Base-by-base conservation (phyloP, 2,329 filamentous ascomycete genomes). In the Thelonectria olida region DNA sequence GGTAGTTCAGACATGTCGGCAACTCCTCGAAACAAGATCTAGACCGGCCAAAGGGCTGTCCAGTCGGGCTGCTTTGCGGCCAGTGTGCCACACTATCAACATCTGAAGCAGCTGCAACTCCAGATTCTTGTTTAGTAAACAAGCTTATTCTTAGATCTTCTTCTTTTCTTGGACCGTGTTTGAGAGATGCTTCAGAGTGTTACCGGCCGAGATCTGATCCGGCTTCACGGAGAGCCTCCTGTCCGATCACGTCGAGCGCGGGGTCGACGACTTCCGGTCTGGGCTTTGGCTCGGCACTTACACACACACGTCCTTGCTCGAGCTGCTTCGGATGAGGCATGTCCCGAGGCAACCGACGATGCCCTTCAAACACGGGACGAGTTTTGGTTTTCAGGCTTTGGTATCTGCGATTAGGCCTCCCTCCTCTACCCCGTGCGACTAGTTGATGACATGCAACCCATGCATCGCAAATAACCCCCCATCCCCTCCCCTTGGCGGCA, bases 101-200 rank as follows among this genome's bases (percentile, higher is more conserved):
- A 25, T 45, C 52, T 47, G 62, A 65, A 56, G 53, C 66, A 20
- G 55, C 56, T 48, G 28, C 53, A 58, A 65, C 57, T 57, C 51
- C 52, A 62, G 66, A 64, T 59, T 45, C 10, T 12, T 62, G 31
- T 47, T 67, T 57, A 53, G 51, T 55, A 60, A 59, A 62, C 63
- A 58, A 52, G 38, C 59, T 41, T 61, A 69, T 67, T 57, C 63
- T 55, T 34, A 58, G 54, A 65, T 69, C 68, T 64, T 60, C 61
- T n/a, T n/a, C n/a, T 12, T 31, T 8, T 49, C 61, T 63, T 48
- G 54, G 38, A 41, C 38, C 57, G 41, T 58, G 67, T 70, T 70
- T 70, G 67, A 70, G 62, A 65, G 67, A 48, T 69, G 67, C 67
- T 54, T 70, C 67, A 67, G 55, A 64, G 66, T 69, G 66, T 64